Base-by-base conservation (phyloP, 345 rosid species). In the Eucalyptus curtisii region DNA sequence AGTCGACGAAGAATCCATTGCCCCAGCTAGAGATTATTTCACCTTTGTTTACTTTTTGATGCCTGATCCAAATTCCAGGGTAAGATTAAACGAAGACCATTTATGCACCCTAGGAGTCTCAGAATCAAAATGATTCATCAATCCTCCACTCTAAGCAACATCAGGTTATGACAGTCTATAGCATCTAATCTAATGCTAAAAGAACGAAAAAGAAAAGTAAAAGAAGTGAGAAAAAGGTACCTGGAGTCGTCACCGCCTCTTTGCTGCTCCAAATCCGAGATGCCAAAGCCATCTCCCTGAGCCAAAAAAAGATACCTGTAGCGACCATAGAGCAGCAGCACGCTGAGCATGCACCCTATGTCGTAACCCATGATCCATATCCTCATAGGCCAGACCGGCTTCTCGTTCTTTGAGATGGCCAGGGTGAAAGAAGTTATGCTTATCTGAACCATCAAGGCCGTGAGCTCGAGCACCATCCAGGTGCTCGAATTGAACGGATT, bases 351-450 rank as follows among this genome's bases (percentile, higher is more conserved):
- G 89, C 97, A 96, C 10, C 99, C 99, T 49, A 96, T 90, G 90
- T 96, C 98, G 86, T 98, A 98, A 7, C 97, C 97, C 20, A 91
- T 91, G 68, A 98, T 95, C 99, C 99, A 98, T 86, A 96, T 92
- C 91, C 99, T 92, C 93, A 97, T 93, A 22, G 99, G 99, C 99
- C 99, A 97, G 89, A 95, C 92, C 10, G 99, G 97, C 64, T 85
- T 97, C 92, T 98, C 99, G 85, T 80, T 89, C 90, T 94, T 91
- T 1, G 99, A 95, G 87, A 97, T 84, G 50, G 95, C 93, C 88
- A 98, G 68, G 6, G 99, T 95, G 90, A 96, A 92, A 14, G 96
- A 92, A 89, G 91, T 97, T 52, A 95, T 90, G 86, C 90, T 85
- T 86, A 97, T 91, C 91, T 98, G 99, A 91, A 95, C 64, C 86